phyloP scores from a whole-genome alignment of 257 asterid genomes.

The Ophiorrhiza pumila region DNA sequence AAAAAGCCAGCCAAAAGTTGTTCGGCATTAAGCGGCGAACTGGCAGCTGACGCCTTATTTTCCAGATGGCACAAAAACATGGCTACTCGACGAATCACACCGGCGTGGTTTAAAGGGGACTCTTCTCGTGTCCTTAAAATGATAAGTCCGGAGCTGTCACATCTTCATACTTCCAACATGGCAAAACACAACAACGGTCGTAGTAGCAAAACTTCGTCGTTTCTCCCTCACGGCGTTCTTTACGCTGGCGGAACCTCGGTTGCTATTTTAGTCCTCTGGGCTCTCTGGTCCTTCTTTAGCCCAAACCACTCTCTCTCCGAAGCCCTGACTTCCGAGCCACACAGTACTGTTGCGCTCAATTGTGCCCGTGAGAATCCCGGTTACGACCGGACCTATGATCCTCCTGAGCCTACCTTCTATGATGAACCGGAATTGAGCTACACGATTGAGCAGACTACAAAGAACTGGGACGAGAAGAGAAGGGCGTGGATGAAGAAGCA shows the following conservation, averaged over 20 bases:
- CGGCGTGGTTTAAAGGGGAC: conserved; percentile 18
- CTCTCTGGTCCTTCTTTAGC: conserved; percentile 47
- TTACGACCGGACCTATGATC: conserved; percentile 37
- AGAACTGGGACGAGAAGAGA: conserved; percentile 80
- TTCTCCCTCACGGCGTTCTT: conserved; percentile 41
- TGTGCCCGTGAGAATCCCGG: conserved; percentile 3
- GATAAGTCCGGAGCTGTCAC: conserved; percentile 36
- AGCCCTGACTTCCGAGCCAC: conserved; percentile 2
- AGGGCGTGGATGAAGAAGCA: conserved; percentile 65
- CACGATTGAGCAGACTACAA: conserved; percentile 52
- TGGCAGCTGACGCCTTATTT: conserved; percentile 7
- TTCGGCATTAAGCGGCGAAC: neutral
- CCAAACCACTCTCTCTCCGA: conserved; percentile 29
- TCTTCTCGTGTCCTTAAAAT: conserved; percentile 22
- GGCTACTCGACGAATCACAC: conserved; percentile 41
- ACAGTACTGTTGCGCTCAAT: neutral
- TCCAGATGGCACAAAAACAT: conserved; percentile 20
- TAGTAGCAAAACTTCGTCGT: conserved; percentile 38
- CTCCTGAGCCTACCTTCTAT: conserved; percentile 61
- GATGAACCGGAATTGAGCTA: conserved; percentile 69
- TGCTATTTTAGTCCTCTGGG: conserved; percentile 49
- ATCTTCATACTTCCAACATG: conserved; percentile 36
- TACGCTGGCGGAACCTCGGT: conserved; percentile 47
- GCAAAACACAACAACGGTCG: conserved; percentile 37
- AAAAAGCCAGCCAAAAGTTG: conserved; percentile 22